Conservation (phyloP, 768 basidiomycete species). For the Mycena galericulata region DNA sequence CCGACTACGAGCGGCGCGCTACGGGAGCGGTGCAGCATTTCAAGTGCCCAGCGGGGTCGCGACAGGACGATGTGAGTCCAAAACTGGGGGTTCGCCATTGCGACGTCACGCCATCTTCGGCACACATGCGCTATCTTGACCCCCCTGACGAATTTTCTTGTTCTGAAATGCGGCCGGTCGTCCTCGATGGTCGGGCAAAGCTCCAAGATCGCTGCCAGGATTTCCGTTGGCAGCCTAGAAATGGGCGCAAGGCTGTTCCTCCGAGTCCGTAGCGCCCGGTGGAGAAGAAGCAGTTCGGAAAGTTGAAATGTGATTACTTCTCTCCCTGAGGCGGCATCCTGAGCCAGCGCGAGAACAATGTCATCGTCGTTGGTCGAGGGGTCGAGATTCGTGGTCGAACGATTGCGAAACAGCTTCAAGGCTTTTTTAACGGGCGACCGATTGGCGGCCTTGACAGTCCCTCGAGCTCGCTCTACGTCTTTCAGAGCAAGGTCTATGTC, state of each 20-base stretch:
- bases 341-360: background rate
- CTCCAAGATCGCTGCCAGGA: slow-evolving; percentile 22
- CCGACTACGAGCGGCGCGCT: slow-evolving; percentile 13
- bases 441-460: background rate
- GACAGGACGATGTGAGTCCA: slow-evolving; percentile 27
- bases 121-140: slow-evolving; percentile 21
- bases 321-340: background rate
- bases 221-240: slow-evolving; percentile 16
- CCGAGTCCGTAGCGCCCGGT: slow-evolving; percentile 11
- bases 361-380: background rate
- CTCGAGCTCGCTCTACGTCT: background rate
- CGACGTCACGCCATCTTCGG: slow-evolving; percentile 24
- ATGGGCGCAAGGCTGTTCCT: slow-evolving; percentile 23
- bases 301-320: background rate
- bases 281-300: slow-evolving; percentile 14
- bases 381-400: background rate
- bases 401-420: slow-evolving; percentile 15
- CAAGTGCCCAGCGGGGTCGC: slow-evolving; percentile 26
- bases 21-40: slow-evolving; percentile 26
- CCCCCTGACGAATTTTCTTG: background rate
- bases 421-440: slow-evolving; percentile 17
- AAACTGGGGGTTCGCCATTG: slow-evolving; percentile 3
- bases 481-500: background rate
- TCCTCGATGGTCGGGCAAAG: background rate
- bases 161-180: slow-evolving; percentile 12